These are phyloP conservation scores for Ceratobasidium sp. DNA, from an alignment of 1,284 basidiomycete genomes.

Conservation along the genomic window DNA sequence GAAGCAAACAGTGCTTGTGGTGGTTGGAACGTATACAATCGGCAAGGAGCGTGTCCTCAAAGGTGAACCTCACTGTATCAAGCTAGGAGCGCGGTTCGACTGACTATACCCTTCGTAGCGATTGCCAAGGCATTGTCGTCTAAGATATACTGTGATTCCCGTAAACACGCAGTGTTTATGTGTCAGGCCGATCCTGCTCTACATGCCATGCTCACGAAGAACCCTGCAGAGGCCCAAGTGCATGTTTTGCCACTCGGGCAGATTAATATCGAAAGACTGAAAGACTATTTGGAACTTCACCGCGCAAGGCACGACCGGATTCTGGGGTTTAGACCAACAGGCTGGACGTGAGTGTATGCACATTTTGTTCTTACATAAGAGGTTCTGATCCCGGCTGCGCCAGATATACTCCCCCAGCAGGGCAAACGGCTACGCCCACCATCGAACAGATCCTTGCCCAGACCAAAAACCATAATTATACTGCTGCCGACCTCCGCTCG, in stretches of 20 bases:
- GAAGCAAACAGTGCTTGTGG: conserved; percentile 67
- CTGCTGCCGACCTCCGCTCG: conserved; percentile 74
- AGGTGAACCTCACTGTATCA: conserved; percentile 63
- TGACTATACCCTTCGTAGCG: conserved; percentile 62
- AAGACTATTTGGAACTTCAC: conserved; percentile 82
- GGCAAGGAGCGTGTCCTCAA: conserved; percentile 98
- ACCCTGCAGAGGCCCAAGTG: conserved; percentile 83
- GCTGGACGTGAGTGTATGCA: conserved; percentile 83
- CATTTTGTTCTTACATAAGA: neutral
- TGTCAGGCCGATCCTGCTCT: conserved; percentile 89
- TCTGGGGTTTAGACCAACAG: conserved; percentile 91
- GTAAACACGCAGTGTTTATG: conserved; percentile 83
- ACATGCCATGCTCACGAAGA: conserved; percentile 79
- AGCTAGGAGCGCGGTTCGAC: neutral
- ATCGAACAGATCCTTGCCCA: conserved; percentile 76
- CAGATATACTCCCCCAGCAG: conserved; percentile 82
- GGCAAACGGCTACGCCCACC: conserved; percentile 72
- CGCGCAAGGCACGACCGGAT: conserved; percentile 80
- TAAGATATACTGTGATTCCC: conserved; percentile 91
- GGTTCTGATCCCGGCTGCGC: conserved; percentile 32
- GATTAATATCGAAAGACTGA: conserved; percentile 84
- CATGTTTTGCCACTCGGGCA: conserved; percentile 88
- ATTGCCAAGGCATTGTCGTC: conserved; percentile 85
- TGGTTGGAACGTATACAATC: conserved; percentile 96
- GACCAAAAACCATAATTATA: conserved; percentile 76